Evolutionary conservation across 805 yeast species (phyloP).

Genomic region (Metschnikowia noctiluminum): DNA sequence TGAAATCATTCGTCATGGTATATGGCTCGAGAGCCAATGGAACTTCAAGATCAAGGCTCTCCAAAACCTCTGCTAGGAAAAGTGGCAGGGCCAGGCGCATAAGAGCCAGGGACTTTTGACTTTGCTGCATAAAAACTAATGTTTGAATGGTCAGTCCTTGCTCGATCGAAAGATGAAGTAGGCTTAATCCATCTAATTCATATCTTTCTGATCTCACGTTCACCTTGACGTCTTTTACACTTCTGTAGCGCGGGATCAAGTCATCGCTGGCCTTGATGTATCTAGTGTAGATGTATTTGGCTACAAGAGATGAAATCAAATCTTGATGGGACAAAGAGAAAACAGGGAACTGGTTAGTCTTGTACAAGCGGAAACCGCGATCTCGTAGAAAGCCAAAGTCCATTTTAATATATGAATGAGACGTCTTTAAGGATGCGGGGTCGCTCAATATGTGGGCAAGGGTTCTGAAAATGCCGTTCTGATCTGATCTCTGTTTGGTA

Average conservation of each 20-base stretch:
- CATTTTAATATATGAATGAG: neutral
- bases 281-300: slow-evolving; percentile 11
- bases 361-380: slow-evolving; percentile 7
- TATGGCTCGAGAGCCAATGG: slow-evolving; percentile 9
- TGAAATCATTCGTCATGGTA: neutral
- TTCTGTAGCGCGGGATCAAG: slow-evolving; percentile 9
- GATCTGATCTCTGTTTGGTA: too few species aligned
- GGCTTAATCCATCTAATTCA: neutral
- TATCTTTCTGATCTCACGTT: neutral
- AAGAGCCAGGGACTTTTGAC: slow-evolving; percentile 1
- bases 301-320: slow-evolving; percentile 6
- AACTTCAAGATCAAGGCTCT: slow-evolving; percentile 8
- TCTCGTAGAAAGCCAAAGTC: slow-evolving; percentile 11
- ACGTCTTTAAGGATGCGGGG: neutral
- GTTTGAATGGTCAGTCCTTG: slow-evolving; percentile 6
- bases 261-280: slow-evolving; percentile 11
- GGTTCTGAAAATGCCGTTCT: too few species aligned
- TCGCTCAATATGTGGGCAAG: too few species aligned
- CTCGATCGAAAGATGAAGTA: slow-evolving; percentile 6
- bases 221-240: slow-evolving; percentile 10
- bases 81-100: slow-evolving; percentile 5
- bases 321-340: slow-evolving; percentile 5
- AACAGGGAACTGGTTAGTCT: slow-evolving; percentile 7
- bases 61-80: slow-evolving; percentile 12
- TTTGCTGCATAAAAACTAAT: slow-evolving; percentile 7